Evolutionary conservation across 1,139 yeast species (phyloP), one percentile per base, ranked within the genome.

Genomic region (Kodamaea sp.): DNA sequence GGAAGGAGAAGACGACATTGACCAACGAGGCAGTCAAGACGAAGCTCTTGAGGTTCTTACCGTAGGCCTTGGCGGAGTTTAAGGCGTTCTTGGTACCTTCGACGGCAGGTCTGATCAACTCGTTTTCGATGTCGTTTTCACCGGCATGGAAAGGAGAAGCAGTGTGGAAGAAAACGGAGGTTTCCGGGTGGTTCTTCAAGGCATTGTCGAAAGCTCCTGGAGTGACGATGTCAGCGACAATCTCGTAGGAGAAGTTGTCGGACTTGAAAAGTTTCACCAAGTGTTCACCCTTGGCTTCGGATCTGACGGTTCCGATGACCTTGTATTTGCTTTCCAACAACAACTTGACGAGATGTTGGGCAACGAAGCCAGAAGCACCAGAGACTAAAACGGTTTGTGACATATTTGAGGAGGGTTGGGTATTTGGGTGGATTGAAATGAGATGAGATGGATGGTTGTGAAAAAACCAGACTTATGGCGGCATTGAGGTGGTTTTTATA

Each of bases 131-230:
- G 35, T 63, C 64, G 25, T 58, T 50, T 26, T 53, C 47, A 30
- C 64, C 63, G 30, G 51, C 61, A 21, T 53, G 41, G 47, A 73
- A 66, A 4, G 83, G 82, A 14, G 80, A 72, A 10, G 83, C 83
- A 3, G 79, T 75, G 57, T 81, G 88, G 22, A 80, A 50, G 31
- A 80, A 78, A 29, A 65, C 69, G 7, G 73, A 69, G 35, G 78
- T 66, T 25, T 72, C 75, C 2, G 76, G 66, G 47, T 76, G 69
- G 2, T 55, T 55, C 42, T 68, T 50, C 36, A 81, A 62, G 2
- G 69, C 72, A 11, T 61, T 57, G 47, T 77, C 79, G 40, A 79
- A 78, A 1, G 85, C 84, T 25, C 61, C 64, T 4, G 57, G 62
- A 4, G 55, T 59, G 7, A 63, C 59, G 39, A 80, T 68, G 40